Evolutionary conservation across 2,329 filamentous ascomycete species (phyloP), one percentile per base, ranked within the genome.

Genomic region (Zymoseptoria brevis): DNA sequence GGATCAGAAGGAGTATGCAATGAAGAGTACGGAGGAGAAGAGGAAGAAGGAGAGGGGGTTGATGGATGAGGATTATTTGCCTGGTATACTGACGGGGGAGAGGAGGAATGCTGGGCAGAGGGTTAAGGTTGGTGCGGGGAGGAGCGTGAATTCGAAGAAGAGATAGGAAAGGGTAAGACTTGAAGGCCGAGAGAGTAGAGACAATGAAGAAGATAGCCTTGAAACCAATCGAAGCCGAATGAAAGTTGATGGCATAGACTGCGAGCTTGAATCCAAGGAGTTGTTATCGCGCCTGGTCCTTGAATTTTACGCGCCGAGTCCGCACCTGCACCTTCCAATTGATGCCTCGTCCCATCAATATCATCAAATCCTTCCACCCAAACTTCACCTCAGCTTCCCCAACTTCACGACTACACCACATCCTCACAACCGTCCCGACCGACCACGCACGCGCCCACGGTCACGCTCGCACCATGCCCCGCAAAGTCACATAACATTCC

Each of bases 31-130:
- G 2, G 81, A 86, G 66, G 83, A 88, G 71, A 83, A 81, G 67
- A 83, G 87, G 55, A 63, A 64, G 56, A 87, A 86, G 70, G 84
- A 89, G 72, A 86, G 84, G 70, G 90, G 96, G 75, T 76, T 96
- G 58, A 95, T 97, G 93, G 93, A 97, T 71, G 87, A 95, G 71
- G 93, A 99, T 75, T 96, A 92, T 72, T 75, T 97, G 63, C 94
- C 94, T 0, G 81, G 84, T 35, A 89, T 99, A 53, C 72, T 99
- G 70, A 94, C 85, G 0, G 94, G 94, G 0, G 85, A 92, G 68
- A 80, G 93, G 65, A 81, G 78, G 7, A 83, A 82, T 52, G 76
- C 76, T 4, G 82, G 83, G 1, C 88, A 87, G 0, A 87, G 84
- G 74, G 83, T 89, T 60, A 87, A 84, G 70, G 85, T 97, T 9